Base-by-base conservation (phyloP, 2,329 filamentous ascomycete genomes). In the Cladorrhinum sp. region DNA sequence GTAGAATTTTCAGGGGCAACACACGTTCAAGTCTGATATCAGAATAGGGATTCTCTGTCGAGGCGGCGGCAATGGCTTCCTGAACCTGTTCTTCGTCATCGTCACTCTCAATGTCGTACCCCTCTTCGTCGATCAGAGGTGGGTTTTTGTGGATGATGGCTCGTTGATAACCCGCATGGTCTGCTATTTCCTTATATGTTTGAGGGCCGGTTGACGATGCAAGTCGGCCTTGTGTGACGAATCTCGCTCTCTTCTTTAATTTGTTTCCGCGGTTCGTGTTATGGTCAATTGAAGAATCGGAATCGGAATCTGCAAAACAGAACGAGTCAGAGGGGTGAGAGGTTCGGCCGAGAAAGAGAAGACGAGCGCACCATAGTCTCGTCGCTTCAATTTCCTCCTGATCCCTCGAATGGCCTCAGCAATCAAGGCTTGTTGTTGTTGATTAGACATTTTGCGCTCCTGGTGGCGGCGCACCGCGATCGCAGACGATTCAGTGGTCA, bases 201-300 rank as follows among this genome's bases (percentile, higher is more conserved):
- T 85, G 82, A 49, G 86, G 85, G 2, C 88, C 88, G 25, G 81
- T 82, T 0, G 86, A 82, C 24, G 85, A 82, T 49, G 88, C 85
- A 64, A 92, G 79, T 68, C 88, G 86, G 61, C 89, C 89, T 69
- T 86, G 81, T 67, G 85, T 87, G 50, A 89, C 83, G 71, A 90
- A 90, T 67, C 85, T 83, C 50, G 90, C 87, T 68, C 85, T 83
- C 73, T 86, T 89, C 78, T 92, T 91, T 50, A 93, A 79, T 73
- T 93, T 93, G 74, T 91, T 85, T 63, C 89, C 89, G 70, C 90
- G 87, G 74, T 92, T 92, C 60, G 86, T 88, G 67, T 83, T 84
- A 67, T 83, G 81, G 62, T 87, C 82, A 68, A 92, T 86, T 58
- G 85, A 83, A 62, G 87, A 86, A 73, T 93, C 91, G 61, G 89